Base-by-base conservation (phyloP, 108 stramenopile genomes). In the Cyclostephanos invisitatus region DNA sequence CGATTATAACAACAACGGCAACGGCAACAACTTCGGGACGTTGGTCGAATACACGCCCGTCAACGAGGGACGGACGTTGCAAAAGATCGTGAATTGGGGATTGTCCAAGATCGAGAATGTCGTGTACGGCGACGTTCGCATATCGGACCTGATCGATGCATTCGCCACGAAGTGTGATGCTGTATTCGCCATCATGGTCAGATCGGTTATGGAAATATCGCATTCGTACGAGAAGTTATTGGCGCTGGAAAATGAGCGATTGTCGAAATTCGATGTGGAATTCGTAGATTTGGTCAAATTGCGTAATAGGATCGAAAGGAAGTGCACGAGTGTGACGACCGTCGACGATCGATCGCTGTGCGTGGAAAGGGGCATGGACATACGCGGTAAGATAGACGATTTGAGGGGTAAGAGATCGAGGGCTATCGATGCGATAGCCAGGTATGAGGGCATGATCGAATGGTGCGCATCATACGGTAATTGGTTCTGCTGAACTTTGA, bases 381-480 rank as follows among this genome's bases (percentile, higher is more conserved):
- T 80, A 40, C 67, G 72, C 14, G 47, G 51, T 15, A 73, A 67
- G 48, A 73, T 80, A 18, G 44, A 67, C 27, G 71, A 67, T 1
- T 64, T 80, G 56, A 29, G 71, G 38, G 42, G 15, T 17, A 38
- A 64, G 51, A 60, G 78, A 29, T 40, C 59, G 12, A 73, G 64
- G 20, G 73, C 67, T 32, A 47, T 37, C 0, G 48, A 68, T 27
- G 22, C 67, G 14, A 80, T 80, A 38, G 38, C 64, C 18, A 46
- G 78, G 61, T 80, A 73, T 51, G 47, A 72, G 32, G 42, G 51
- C 18, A 72, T 64, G 78, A 58, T 73, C 20, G 51, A 28, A n/a
- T 80, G 78, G 78, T 80, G 78, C 64, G 72, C 71, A 12, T 73
- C 67, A 17, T 80, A 68, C 55, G 68, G 64, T n/a, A 80, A 80